phyloP scores from a whole-genome alignment of 2,329 filamentous ascomycete species.

The Aspergillus fumigatus region DNA sequence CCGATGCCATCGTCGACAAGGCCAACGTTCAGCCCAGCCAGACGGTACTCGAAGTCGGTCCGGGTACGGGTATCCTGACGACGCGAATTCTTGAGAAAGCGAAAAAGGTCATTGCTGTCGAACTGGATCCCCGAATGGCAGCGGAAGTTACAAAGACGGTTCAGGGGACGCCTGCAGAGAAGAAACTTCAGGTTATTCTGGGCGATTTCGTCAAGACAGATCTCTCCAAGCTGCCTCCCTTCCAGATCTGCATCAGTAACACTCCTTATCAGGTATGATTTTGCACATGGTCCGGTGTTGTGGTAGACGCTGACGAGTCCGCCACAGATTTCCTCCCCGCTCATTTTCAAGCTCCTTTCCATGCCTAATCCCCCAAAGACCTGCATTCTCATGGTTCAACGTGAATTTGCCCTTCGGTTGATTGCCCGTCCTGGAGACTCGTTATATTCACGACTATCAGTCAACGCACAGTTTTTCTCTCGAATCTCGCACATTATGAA shows the following conservation, averaged over 20 bases:
- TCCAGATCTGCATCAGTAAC: constrained; percentile 80
- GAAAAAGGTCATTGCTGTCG: constrained; percentile 78
- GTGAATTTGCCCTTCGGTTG: constrained; percentile 86
- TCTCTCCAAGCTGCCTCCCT: constrained; percentile 53
- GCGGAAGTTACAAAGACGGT: constrained; percentile 92
- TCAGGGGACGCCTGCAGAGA: constrained; percentile 79
- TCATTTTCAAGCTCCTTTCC: constrained; percentile 85
- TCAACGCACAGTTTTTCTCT: constrained; percentile 92
- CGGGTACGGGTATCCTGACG: constrained; percentile 84
- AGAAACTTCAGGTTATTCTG: constrained; percentile 78
- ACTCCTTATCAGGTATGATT: constrained; percentile 61
- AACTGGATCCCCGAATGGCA: constrained; percentile 94
- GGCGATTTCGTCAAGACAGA: constrained; percentile 92
- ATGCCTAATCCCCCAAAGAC: constrained; percentile 75
- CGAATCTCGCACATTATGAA: constrained; percentile 74
- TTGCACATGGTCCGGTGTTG: not conserved
- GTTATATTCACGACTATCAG: constrained; percentile 82
- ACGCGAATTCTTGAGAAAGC: constrained; percentile 83
- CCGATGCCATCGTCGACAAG: constrained; percentile 44
- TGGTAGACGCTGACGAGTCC: constrained; percentile 4
- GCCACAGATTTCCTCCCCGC: constrained; percentile 73
- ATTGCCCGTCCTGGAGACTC: constrained; percentile 84
- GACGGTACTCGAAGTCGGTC: constrained; percentile 80
- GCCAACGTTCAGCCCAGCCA: constrained; percentile 58
- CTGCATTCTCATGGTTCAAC: constrained; percentile 84